Evolutionary conservation across 371 early-diverging fungal genomes (phyloP).

Genomic region (Mucor sp.): DNA sequence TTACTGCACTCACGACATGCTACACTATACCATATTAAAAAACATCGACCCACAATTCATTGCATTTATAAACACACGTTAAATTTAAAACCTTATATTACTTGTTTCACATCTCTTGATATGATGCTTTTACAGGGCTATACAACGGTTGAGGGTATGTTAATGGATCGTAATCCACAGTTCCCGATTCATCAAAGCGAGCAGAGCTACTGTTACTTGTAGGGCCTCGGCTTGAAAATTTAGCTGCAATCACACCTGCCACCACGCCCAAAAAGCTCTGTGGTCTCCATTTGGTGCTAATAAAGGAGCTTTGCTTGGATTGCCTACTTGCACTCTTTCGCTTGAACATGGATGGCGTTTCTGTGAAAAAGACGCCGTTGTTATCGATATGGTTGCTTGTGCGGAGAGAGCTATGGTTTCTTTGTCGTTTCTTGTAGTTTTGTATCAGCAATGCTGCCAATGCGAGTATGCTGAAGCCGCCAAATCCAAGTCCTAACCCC

Average conservation of each 20-base stretch:
- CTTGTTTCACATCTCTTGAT: not conserved
- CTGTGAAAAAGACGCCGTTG: not conserved
- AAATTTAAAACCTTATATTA: not conserved
- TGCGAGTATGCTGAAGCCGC: not conserved
- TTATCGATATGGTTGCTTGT: not conserved
- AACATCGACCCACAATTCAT: not conserved
- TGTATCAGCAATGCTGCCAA: not conserved
- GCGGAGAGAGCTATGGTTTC: not conserved
- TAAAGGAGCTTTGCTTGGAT: not conserved
- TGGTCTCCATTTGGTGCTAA: not conserved
- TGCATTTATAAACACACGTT: not conserved
- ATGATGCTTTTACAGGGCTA: not conserved
- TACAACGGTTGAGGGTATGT: not conserved
- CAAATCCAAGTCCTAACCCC: not conserved
- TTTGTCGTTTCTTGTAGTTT: not conserved
- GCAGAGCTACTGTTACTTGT: not conserved
- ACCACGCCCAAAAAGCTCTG: not conserved
- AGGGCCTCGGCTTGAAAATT: not conserved
- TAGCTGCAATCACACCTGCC: not conserved
- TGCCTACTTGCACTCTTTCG: not conserved
- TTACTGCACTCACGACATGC: too few species aligned
- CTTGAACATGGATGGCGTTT: not conserved
- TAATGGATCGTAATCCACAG: not conserved
- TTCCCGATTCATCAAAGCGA: not conserved
- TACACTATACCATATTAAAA: not conserved